Evolutionary conservation across 2,329 filamentous ascomycete species (phyloP), one percentile per base, ranked within the genome.

Genomic region (Phaeosphaeria sp.): DNA sequence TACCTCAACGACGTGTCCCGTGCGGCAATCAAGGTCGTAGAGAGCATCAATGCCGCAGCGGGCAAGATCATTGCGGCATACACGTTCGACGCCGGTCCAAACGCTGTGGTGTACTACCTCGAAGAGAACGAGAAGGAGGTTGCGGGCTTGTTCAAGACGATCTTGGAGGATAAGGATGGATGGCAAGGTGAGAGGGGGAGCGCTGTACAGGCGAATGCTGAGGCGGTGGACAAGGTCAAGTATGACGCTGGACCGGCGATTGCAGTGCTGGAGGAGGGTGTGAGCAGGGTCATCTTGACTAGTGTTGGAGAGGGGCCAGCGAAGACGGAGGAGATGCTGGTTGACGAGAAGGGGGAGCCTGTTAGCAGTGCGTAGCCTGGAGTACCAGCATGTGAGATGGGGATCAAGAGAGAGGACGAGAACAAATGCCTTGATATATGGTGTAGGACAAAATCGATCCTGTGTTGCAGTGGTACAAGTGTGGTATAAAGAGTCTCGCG

Each of bases 41-140:
- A 99, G 81, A 85, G 89, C 67, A 91, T 98, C 80, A 99, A 99
- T 74, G 84, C 84, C 53, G 84, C 85, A 22, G 92, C 90, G 4
- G 93, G 92, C 53, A 89, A 88, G 80, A 89, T 86, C 0, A 85
- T 98, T 18, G 93, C 92, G 3, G 95, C 95, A 3, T 99, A 99
- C 78, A 99, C 95, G 0, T 99, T 98, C 72, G 95, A 99, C 74
- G 95, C 95, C 0, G 95, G 95, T 52, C 95, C 95, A 54, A 99
- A 99, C 79, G 93, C 93, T 42, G 96, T 99, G 50, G 88, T 99
- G 50, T 99, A 99, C 83, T 98, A 96, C 74, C 85, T 93, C 42
- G 90, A 93, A 74, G 84, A 93, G 82, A 86, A 96, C 67, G 85
- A 88, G 62, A 84, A 85, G 43, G 78, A 84, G 2, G 89, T 98